Base-by-base conservation (phyloP, 139 green algal genomes). In the Picochlorum sp. region DNA sequence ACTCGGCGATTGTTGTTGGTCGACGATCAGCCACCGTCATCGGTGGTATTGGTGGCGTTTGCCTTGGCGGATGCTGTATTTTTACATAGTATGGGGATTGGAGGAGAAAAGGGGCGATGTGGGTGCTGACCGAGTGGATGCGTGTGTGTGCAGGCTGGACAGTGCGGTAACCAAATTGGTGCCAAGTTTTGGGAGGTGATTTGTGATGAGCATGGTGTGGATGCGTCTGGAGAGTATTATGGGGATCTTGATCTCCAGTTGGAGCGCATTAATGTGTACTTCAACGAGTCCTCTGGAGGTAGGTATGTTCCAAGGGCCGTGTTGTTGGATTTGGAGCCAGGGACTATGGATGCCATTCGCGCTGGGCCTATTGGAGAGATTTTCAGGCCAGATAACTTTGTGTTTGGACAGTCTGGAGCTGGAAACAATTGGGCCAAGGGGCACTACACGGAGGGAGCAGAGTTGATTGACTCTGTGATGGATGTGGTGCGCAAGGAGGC, bases 341-440 rank as follows among this genome's bases (percentile, higher is more conserved):
- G 85, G 21, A 90, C 83, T 46, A 91, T 94, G 85, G 91, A 97
- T 79, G 85, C 77, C 54, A 88, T 97, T 11, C 83, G 90, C 58
- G 89, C 84, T 4, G 90, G 91, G 13, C 89, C 90, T 18, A 96
- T 88, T 60, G 89, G 90, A 57, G 82, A 96, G 80, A 90, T 82
- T 51, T 82, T 82, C 66, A 68, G 85, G 16, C 86, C 86, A 21
- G 86, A 93, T 74, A 93, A 93, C 77, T 92, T 93, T 60, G 73
- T 92, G 6, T 92, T 92, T 58, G 86, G 86, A 45, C 92, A 97
- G 84, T 95, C 87, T 62, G 92, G 92, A 26, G 96, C 61, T 13
- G 92, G 92, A 28, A 98, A 98, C 83, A 98, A 98, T 88, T 98
- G 92, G 92, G 92, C 92, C 60, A 98, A 98, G 85, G 92, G 92